Conservation (phyloP, 805 yeast genomes). For the Ogataea pilisensis region DNA sequence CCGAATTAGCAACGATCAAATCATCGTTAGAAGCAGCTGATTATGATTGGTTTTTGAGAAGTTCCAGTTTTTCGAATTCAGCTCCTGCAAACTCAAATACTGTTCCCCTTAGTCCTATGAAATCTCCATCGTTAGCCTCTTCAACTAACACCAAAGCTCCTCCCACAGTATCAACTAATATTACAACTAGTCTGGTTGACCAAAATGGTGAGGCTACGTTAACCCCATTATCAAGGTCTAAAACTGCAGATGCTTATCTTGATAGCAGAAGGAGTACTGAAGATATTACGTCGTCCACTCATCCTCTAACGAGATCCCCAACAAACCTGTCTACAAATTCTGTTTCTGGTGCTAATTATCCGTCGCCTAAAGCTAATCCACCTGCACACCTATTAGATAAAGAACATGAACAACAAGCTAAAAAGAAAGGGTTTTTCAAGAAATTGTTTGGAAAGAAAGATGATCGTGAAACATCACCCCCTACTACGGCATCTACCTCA, state of each 20-base stretch:
- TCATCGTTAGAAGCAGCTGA: conserved; percentile 23
- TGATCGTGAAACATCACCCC: conserved; percentile 5
- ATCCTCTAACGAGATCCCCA: conserved; percentile 22
- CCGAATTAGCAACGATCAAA: conserved; percentile 19
- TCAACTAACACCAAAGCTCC: conserved; percentile 24
- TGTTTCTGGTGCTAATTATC: conserved; percentile 11
- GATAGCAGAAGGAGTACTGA: conserved; percentile 10
- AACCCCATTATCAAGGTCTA: conserved; percentile 19
- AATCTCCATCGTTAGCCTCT: conserved; percentile 24
- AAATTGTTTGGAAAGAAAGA: conserved; percentile 20
- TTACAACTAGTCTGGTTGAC: conserved; percentile 8
- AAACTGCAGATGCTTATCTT: conserved; percentile 23
- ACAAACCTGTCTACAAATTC: conserved; percentile 23
- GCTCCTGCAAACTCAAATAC: conserved; percentile 1
- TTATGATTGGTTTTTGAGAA: conserved; percentile 30
- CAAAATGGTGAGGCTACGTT: conserved; percentile 6
- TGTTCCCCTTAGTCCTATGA: conserved; percentile 17
- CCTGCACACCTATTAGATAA: too few relatives aligned
- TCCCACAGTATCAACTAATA: conserved; percentile 22
- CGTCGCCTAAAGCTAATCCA: conserved; percentile 1
- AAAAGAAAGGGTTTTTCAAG: conserved; percentile 19
- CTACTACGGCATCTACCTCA: neutral
- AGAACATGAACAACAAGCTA: conserved; percentile 2
- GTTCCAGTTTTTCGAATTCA: conserved; percentile 10
- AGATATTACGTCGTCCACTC: conserved; percentile 4